These are phyloP conservation scores for Corchorus olitorius DNA, from an alignment of 345 rosid species.

Conservation along the genomic window DNA sequence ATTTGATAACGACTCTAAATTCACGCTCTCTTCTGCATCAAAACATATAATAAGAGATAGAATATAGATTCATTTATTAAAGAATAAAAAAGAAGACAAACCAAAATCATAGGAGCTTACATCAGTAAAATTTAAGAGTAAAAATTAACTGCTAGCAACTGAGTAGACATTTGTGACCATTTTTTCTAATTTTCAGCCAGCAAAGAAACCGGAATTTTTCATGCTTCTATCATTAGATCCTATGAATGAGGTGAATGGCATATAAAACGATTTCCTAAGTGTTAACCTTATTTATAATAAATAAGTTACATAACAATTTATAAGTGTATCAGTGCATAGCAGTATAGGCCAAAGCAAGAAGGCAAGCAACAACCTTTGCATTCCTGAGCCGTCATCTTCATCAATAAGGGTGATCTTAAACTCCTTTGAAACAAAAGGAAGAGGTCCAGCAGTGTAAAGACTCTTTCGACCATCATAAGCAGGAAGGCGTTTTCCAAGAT, in stretches of 20 bases:
- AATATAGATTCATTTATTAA: background rate
- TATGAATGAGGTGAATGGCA: background rate
- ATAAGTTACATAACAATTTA: background rate
- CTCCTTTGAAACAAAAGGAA: conserved; percentile 78
- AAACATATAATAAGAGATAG: conserved; percentile 5
- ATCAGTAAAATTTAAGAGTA: background rate
- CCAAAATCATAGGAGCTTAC: background rate
- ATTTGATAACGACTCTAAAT: conserved; percentile 69
- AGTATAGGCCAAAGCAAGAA: background rate
- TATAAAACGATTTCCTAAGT: too few relatives aligned
- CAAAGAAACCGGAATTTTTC: background rate
- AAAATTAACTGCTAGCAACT: background rate
- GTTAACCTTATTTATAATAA: too few relatives aligned
- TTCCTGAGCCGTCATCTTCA: conserved; percentile 85
- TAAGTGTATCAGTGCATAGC: background rate
- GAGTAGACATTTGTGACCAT: background rate
- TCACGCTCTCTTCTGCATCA: conserved; percentile 72
- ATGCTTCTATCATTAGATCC: background rate
- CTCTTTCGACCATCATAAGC: conserved; percentile 95
- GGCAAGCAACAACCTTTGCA: conserved; percentile 49
- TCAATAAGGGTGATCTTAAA: conserved; percentile 70
- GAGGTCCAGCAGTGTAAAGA: conserved; percentile 91
- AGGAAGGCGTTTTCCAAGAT: conserved; percentile 91
- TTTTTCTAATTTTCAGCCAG: background rate
- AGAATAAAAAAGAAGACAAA: background rate